These are phyloP conservation scores for Starmerella kuoi DNA, from an alignment of 805 yeast genomes.

Conservation along the genomic window DNA sequence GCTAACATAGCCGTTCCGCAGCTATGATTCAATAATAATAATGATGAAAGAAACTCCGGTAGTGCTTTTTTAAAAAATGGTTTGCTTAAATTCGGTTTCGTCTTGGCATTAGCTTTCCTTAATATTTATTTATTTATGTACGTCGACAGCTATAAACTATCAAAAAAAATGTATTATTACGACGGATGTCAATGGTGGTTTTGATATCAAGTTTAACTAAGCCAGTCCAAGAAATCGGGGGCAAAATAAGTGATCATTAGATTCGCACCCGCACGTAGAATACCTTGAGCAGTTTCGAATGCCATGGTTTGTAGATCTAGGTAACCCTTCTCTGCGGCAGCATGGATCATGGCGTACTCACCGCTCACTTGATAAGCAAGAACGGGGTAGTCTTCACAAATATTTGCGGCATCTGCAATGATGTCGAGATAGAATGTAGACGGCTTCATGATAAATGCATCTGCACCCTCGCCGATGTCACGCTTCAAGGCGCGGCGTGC, in stretches of 20 bases:
- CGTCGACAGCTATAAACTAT: too few relatives aligned
- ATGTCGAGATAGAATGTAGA: conserved; percentile 90
- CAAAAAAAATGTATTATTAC: too few relatives aligned
- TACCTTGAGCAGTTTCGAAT: conserved; percentile 81
- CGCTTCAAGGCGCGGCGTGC: conserved; percentile 84
- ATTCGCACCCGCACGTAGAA: conserved; percentile 91
- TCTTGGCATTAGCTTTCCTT: too few relatives aligned
- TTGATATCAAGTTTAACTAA: conserved; percentile 3
- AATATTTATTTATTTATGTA: too few relatives aligned
- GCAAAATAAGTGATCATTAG: conserved; percentile 84
- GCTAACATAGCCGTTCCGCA: conserved; percentile 21
- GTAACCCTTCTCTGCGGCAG: conserved; percentile 92
- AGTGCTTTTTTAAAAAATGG: too few relatives aligned
- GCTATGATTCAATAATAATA: neutral
- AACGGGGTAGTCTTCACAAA: conserved; percentile 74
- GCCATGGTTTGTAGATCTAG: conserved; percentile 67
- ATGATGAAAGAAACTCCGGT: too few relatives aligned
- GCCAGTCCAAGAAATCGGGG: conserved; percentile 92
- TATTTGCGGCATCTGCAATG: conserved; percentile 72
- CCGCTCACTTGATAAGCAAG: conserved; percentile 96
- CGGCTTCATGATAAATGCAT: conserved; percentile 90
- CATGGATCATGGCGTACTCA: conserved; percentile 94
- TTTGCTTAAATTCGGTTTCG: too few relatives aligned
- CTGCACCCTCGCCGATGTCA: conserved; percentile 87
- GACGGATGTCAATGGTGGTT: too few relatives aligned